These are phyloP conservation scores for Scutellaria minor DNA, from an alignment of 257 asterid genomes.

Conservation along the genomic window DNA sequence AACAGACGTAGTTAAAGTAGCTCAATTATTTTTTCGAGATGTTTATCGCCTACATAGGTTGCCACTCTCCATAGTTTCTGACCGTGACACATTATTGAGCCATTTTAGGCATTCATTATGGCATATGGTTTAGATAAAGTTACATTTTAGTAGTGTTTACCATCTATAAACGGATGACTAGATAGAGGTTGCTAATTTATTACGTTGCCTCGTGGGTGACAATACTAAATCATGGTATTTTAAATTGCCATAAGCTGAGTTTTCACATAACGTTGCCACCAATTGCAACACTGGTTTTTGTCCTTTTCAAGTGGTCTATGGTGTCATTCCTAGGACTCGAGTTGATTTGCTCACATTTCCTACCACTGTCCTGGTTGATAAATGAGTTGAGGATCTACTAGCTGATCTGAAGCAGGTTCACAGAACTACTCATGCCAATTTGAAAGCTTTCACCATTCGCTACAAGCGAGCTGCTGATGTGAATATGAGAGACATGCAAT, in stretches of 20 bases:
- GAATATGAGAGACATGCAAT: too few species aligned
- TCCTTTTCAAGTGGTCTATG: not conserved
- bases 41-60: not conserved
- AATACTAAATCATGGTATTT: not conserved
- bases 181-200: not conserved
- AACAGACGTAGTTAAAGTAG: not conserved
- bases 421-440: not conserved
- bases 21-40: not conserved
- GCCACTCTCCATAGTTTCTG: not conserved
- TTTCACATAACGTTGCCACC: not conserved
- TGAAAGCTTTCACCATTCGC: not conserved
- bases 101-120: not conserved
- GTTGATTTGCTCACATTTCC: not conserved
- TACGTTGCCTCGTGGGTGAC: not conserved
- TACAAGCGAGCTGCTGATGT: not conserved
- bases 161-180: not conserved
- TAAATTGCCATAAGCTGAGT: not conserved
- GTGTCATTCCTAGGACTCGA: not conserved
- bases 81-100: not conserved
- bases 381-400: not conserved
- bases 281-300: not conserved
- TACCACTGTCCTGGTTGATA: fast-evolving
- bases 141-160: not conserved
- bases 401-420: not conserved
- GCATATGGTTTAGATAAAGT: not conserved